Base-by-base conservation (phyloP, 2,329 filamentous ascomycete genomes). In the Fusarium sp. region DNA sequence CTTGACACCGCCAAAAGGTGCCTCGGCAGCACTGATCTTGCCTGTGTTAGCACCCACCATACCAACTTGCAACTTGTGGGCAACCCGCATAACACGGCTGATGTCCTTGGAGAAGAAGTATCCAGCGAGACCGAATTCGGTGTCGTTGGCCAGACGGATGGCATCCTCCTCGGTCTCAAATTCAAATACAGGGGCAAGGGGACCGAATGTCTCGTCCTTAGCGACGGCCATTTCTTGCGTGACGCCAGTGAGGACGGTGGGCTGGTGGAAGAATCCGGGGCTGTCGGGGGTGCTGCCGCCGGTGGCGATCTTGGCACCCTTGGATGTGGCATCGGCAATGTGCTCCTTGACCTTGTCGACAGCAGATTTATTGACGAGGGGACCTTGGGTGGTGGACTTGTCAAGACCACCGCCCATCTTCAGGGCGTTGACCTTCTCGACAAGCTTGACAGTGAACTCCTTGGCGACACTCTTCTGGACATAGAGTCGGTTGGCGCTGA, bases 241-340 rank as follows among this genome's bases (percentile, higher is more conserved):
- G 24, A 81, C 77, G 48, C 89, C 90, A 22, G 90, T 89, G 58
- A 95, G 87, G 36, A 95, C 89, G 1, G 93, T 94, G 2, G 91
- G 91, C 74, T 92, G 87, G 83, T 90, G 94, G 85, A 94, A 95
- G 82, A 86, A 44, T 18, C 85, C 82, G 83, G 90, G 60, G 88
- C 90, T 79, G 89, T 90, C 92, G 91, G 90, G 83, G 10, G 75
- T 82, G 94, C 93, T 74, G 86, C 84, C 73, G 88, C 87, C 90
- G 17, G 86, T 78, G 48, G 89, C 79, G 48, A 92, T 80, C 75
- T 88, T 87, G 24, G 85, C 90, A 34, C 90, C 91, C 79, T 91
- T 90, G 70, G 84, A 84, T 26, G 86, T 84, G 15, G 91, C 91
- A 75, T 92, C 90, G 62, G 87, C 83, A 45, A 92, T 89, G 75